Base-by-base conservation (phyloP, 2,329 filamentous ascomycete genomes). In the Spiromastix sp. region DNA sequence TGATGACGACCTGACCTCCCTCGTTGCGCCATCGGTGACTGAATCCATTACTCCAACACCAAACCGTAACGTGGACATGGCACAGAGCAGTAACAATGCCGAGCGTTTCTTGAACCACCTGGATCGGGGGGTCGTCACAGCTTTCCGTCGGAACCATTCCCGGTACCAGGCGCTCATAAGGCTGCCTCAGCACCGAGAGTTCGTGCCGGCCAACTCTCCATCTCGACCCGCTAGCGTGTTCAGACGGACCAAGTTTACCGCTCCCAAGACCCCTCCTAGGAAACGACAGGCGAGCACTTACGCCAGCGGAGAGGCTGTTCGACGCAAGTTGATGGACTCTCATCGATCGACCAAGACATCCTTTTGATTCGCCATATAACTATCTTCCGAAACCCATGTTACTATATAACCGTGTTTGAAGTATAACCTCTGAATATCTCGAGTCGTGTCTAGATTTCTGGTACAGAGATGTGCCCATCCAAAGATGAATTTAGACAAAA, bases 81-180 rank as follows among this genome's bases (percentile, higher is more conserved):
- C 8, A 34, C 34, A 21, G 40, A 27, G 27, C 38, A n/a, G n/a
- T n/a, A 50, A 31, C 33, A 43, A 42, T 37, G 58, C 60, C 3
- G 63, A 74, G 41, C 67, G 70, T 17, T 68, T 80, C 36, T 61
- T 81, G n/a, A 69, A 70, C 36, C 78, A 81, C 45, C 74, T 86
- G 25, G 77, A 81, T 48, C 73, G 76, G 45, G 73, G 78, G 38
- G 74, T 80, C 10, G 82, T 91, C 22, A 81, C 81, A 24, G 81
- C 83, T 1, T 93, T 91, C 67, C 82, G 82, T 37, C 67, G 64
- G 27, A 72, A 72, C 43, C 66, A 71, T 48, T 63, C 61, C 50
- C 56, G 63, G 42, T 62, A 72, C 51, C 58, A 70, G 48, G 52
- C 67, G 40, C 49, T 66, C 50, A 59, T 67, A 48, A 60, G 66